These are phyloP conservation scores for Arabidopsis hybrid DNA, from an alignment of 441 rosid species.

Conservation along the genomic window DNA sequence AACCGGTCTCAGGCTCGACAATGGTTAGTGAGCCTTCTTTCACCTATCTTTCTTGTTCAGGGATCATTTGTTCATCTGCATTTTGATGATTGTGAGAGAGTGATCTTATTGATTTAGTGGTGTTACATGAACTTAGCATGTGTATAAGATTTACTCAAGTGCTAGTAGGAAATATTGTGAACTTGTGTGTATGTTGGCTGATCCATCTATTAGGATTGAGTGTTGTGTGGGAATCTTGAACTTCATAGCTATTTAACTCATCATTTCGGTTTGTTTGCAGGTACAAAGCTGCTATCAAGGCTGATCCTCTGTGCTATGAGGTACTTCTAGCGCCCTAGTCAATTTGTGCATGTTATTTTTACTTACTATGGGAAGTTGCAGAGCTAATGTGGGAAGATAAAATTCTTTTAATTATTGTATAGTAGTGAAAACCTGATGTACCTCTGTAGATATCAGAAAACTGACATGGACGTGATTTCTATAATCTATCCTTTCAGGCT, in stretches of 20 bases:
- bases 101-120: constrained; percentile 5
- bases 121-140: constrained; percentile 1
- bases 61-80: constrained; percentile 7
- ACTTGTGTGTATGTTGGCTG: constrained; percentile 8
- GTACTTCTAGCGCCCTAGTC: constrained; percentile 50
- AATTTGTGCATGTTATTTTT: constrained; percentile 21
- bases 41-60: constrained; percentile 10
- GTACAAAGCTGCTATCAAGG: constrained; percentile 96
- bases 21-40: constrained; percentile 57
- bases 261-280: constrained; percentile 47
- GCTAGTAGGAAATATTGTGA: constrained; percentile 12
- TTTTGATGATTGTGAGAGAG: constrained; percentile 3
- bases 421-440: constrained; percentile 8
- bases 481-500: constrained; percentile 61
- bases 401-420: constrained; percentile 11
- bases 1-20: constrained; percentile 88
- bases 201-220: constrained; percentile 8
- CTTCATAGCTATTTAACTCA: neutral
- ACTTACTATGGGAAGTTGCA: constrained; percentile 8
- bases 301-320: constrained; percentile 97
- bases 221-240: constrained; percentile 10
- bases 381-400: constrained; percentile 13
- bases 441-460: constrained; percentile 11
- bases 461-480: constrained; percentile 24
- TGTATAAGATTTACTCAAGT: neutral